phyloP scores from a whole-genome alignment of 805 yeast species.

The Yamadazyma laniorum region DNA sequence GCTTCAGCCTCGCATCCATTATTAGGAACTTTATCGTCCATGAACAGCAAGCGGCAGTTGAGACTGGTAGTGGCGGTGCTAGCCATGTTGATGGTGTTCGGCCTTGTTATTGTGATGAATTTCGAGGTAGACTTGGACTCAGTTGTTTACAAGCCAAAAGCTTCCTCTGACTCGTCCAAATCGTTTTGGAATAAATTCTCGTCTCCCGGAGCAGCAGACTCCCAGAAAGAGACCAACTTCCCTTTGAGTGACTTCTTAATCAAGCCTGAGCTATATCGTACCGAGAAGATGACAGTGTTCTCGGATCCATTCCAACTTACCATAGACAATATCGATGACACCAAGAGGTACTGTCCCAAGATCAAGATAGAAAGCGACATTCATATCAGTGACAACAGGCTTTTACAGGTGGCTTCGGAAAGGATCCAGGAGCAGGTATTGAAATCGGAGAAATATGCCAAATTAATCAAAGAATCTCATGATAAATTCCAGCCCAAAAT shows the following conservation, averaged over 20 bases:
- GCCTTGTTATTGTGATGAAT: no score
- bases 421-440: slow-evolving; percentile 12
- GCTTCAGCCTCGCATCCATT: no score
- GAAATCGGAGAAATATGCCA: slow-evolving; percentile 11
- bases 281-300: slow-evolving; percentile 13
- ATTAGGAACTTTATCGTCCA: no score
- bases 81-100: no score
- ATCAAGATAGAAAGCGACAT: slow-evolving; percentile 15
- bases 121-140: no score
- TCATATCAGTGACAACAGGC: slow-evolving; percentile 14
- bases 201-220: no score
- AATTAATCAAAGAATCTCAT: slow-evolving; percentile 17
- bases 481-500: slow-evolving; percentile 19
- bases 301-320: slow-evolving; percentile 18
- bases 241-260: slow-evolving; percentile 11
- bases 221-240: no score
- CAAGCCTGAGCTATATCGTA: slow-evolving; percentile 7
- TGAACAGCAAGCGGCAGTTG: no score
- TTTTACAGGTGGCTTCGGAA: slow-evolving; percentile 18
- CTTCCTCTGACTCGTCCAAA: no score
- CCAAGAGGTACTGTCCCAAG: slow-evolving; percentile 15
- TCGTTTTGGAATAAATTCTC: no score
- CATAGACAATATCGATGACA: slow-evolving; percentile 2
- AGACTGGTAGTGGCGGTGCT: no score
- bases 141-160: no score